Evolutionary conservation across 169 alveolate species (phyloP), one percentile per base, ranked within the genome.

Genomic region (Cryptosporidium parvum): DNA sequence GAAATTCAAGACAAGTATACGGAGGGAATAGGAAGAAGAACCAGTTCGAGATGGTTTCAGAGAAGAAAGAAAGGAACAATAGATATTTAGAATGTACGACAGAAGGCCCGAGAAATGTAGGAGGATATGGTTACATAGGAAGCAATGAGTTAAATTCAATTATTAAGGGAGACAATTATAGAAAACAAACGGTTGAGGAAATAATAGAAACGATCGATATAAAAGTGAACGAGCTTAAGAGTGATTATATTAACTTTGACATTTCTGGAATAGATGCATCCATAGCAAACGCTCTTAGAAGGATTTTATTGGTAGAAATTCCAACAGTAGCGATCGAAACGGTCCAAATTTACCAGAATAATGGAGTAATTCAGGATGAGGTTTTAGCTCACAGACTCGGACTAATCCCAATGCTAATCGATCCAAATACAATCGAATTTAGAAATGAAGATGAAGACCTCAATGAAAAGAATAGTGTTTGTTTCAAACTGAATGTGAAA

Each of bases 301-400:
- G 99, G 92, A 96, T 97, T 52, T 96, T 98, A 89, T 86, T 98
- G 44, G 97, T 99, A 6, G 99, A 98, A 91, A 97, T 97, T 12
- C 99, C 99, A 21, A 97, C 99, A 58, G 96, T 98, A 93, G 99
- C 99, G 4, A 95, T 97, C 33, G 99, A 98, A 85, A 93, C 96
- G 70, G 99, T 98, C 21, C 94, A 94, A 67, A 93, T 95, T 48
- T 92, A 93, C 21, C 95, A 93, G 84, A 96, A 96, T 86, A 95
- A 97, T 45, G 92, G 95, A 44, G 98, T 98, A 3, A 94, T 98
- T 61, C 99, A 98, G 70, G 99, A 98, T 94, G 99, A 98, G 92
- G 98, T 97, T 10, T 92, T 98, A 44, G 97, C 99, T 23, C 99
- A 98, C 85, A 92, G 99, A 69, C 93, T 98, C 85, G 99, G 99